These are phyloP conservation scores for Chalciporus pseudorubinellus DNA, from an alignment of 768 basidiomycete species.

Conservation along the genomic window DNA sequence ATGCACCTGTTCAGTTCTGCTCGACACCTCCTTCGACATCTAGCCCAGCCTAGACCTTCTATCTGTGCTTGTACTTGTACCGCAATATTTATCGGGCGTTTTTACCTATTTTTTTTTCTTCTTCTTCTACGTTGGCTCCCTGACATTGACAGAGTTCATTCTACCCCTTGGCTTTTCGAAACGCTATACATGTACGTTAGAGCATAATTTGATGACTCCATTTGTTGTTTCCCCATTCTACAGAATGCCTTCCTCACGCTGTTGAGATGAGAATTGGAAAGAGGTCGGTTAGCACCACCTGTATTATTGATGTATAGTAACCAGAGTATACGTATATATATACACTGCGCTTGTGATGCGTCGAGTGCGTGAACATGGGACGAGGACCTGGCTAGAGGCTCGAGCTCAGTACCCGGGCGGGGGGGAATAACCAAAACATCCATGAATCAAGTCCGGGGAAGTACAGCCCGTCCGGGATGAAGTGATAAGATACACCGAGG, in stretches of 20 bases:
- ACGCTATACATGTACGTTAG: constrained; percentile 13
- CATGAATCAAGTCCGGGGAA: neutral
- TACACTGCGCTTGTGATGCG: neutral
- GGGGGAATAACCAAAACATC: neutral
- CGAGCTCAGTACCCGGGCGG: neutral
- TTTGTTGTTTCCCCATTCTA: neutral
- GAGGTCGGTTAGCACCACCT: constrained; percentile 11
- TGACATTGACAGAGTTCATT: neutral
- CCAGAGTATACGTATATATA: constrained; percentile 10
- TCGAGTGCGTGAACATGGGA: neutral
- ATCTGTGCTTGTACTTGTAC: constrained; percentile 25
- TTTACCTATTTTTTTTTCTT: neutral
- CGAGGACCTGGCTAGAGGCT: neutral
- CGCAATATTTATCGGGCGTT: constrained; percentile 20
- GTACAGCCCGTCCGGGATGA: neutral
- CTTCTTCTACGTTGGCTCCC: neutral
- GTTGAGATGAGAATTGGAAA: constrained; percentile 6
- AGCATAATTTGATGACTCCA: neutral
- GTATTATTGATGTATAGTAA: constrained; percentile 30
- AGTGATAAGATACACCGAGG: neutral
- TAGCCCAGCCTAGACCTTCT: constrained; percentile 32
- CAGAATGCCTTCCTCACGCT: neutral
- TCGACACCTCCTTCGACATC: constrained; percentile 21
- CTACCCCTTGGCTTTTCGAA: neutral
- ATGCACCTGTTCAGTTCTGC: constrained; percentile 19